A percentile compares a stretch with the other conserved stretches of the same genome.
Conservation (phyloP, 305 asterid species). For the Plantago lanceolata region DNA sequence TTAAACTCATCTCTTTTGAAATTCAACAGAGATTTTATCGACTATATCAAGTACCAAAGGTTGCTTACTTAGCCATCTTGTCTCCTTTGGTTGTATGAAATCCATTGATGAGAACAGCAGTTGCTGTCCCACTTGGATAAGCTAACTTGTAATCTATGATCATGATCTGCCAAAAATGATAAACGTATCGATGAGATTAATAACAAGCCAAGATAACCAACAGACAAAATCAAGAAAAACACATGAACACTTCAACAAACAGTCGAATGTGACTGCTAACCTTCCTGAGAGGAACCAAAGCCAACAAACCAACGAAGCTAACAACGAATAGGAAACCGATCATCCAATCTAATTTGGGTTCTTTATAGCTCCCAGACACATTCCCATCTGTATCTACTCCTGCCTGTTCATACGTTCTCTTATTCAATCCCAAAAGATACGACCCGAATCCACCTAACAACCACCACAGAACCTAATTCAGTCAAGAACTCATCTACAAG, state of each 20-base stretch:
- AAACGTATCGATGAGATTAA: background rate
- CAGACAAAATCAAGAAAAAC: background rate
- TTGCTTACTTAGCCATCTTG: conserved; percentile 59
- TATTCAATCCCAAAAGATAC: conserved; percentile 67
- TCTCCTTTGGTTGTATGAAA: conserved; percentile 75
- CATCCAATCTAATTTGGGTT: conserved; percentile 82
- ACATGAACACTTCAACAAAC: background rate
- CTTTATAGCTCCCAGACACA: conserved; percentile 57
- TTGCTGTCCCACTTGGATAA: conserved; percentile 93
- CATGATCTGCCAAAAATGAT: conserved; percentile 48
- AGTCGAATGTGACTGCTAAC: conserved; percentile 27
- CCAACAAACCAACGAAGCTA: conserved; percentile 81
- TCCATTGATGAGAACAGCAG: conserved; percentile 87
- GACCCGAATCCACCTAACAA: conserved; percentile 84
- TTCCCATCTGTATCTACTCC: conserved; percentile 67
- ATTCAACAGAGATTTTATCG: background rate
- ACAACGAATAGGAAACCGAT: conserved; percentile 73
- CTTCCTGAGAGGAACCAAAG: conserved; percentile 88
- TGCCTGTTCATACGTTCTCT: conserved; percentile 62
- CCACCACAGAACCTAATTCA: conserved; percentile 1
- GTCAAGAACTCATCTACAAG: background rate
- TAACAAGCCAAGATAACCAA: background rate
- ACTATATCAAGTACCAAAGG: background rate
- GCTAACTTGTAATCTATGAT: conserved; percentile 68
- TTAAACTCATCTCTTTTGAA: background rate